These are phyloP conservation scores for Leccinum arenicola DNA, from an alignment of 768 basidiomycete species.

Conservation along the genomic window DNA sequence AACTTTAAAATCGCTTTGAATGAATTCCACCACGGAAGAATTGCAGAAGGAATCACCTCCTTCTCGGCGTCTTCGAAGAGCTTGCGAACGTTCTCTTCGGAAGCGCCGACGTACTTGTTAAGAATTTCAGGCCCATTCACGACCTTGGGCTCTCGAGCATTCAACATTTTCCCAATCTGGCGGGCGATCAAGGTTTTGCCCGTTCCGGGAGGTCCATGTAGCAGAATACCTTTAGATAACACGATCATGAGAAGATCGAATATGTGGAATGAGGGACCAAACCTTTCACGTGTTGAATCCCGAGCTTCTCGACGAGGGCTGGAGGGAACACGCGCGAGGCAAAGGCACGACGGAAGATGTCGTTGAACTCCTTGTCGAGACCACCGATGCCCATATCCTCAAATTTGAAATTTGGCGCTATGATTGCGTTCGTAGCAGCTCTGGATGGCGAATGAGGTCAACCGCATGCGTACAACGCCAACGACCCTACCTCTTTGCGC, in stretches of 20 bases:
- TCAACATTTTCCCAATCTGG: slow-evolving; percentile 99
- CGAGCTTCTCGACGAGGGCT: slow-evolving; percentile 92
- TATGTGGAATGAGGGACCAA: slow-evolving; percentile 9
- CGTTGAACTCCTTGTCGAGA: slow-evolving; percentile 89
- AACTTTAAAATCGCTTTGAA: slow-evolving; percentile 50
- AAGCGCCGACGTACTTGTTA: slow-evolving; percentile 95
- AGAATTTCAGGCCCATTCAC: slow-evolving; percentile 98
- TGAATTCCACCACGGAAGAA: background rate
- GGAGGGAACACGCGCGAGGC: slow-evolving; percentile 99
- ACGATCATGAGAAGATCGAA: background rate
- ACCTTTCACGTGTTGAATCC: slow-evolving; percentile 99
- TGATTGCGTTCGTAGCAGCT: slow-evolving; percentile 89
- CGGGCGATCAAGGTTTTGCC: slow-evolving; percentile 98
- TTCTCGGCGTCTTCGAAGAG: slow-evolving; percentile 98
- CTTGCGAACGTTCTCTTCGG: slow-evolving; percentile 97
- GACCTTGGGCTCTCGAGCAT: slow-evolving; percentile 95
- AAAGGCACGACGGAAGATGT: slow-evolving; percentile 98
- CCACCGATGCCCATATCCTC: slow-evolving; percentile 99
- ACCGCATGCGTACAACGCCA: background rate
- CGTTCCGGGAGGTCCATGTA: slow-evolving; percentile 96
- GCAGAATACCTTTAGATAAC: slow-evolving; percentile 67
- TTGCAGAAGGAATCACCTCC: slow-evolving; percentile 54
- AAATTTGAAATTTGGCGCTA: slow-evolving; percentile 98
- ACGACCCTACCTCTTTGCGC: slow-evolving; percentile 75
- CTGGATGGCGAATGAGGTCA: slow-evolving; percentile 39